Evolutionary conservation across 768 basidiomycete species (phyloP), one percentile per base, ranked within the genome.

Genomic region (Neoboletus brunneissimus): DNA sequence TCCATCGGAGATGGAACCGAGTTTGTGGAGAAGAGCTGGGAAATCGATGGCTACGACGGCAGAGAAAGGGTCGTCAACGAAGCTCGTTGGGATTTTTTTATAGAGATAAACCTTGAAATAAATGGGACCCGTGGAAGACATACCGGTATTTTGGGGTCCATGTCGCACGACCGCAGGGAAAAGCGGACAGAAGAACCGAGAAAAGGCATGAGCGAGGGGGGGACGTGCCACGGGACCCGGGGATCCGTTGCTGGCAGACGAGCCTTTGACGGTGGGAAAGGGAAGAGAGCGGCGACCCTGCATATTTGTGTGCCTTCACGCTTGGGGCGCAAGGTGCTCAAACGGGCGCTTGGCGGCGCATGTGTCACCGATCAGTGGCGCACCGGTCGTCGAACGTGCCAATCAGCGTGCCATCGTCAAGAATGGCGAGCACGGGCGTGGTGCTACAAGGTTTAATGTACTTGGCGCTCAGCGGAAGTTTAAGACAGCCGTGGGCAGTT

Each of bases 1-100:
- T 70, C 71, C 56, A 55, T 53, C 27, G 58, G 61, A 16, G 71
- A 66, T 10, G 69, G 69, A 12, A 71, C 61, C 0, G 53, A 53
- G 58, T 72, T 70, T 13, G 69, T 70, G 9, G 43, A 51, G 44
- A 70, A 72, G 51, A 72, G 69, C 22, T 59, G 56, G 7, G 64
- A 56, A 41, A 70, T 72, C 0, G 71, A 66, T 5, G 48, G 41
- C 71, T 70, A 32, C 2, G 25, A 25, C n/a, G 11, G 29, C 25
- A 18, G 15, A 13, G 4, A 27, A 1, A 10, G 7, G 12, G 8
- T 12, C 6, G 40, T 53, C 23, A 51, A 41, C 18, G 16, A 54
- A 37, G 25, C 6, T 5, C n/a, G 20, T 16, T 15, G 35, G 22
- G 9, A 6, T 27, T 27, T 27, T 27, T 44, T 22, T 37, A 18